Percentiles rank a stretch among this genome's conserved stretches.
Conservation (phyloP, 805 yeast species). For the Candida ficus region DNA sequence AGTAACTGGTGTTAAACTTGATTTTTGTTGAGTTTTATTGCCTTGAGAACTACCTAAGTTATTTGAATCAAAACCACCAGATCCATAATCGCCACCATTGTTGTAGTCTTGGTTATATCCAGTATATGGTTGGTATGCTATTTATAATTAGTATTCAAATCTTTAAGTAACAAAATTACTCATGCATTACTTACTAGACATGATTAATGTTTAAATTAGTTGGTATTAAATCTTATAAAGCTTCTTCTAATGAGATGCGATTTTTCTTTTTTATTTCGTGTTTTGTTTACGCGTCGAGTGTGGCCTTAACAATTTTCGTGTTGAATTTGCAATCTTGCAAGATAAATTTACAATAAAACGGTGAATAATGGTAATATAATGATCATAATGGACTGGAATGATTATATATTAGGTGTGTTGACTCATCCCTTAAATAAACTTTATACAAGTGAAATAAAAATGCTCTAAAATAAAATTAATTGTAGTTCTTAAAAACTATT, state of each 20-base stretch:
- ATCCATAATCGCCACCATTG: conserved; percentile 21
- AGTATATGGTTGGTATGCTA: conserved; percentile 33
- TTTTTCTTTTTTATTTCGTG: neutral
- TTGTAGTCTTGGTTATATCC: conserved; percentile 25
- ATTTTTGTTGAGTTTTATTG: conserved; percentile 27
- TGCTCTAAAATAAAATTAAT: too few species aligned
- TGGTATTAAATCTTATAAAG: neutral
- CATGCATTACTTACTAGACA: conserved; percentile 5
- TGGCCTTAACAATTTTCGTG: neutral
- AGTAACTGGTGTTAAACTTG: conserved; percentile 59
- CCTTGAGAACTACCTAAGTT: conserved; percentile 31
- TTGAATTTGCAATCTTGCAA: too few species aligned
- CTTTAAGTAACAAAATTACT: neutral
- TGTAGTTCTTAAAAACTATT: too few species aligned
- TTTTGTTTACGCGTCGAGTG: conserved; percentile 3
- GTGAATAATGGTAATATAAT: too few species aligned
- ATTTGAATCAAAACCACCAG: conserved; percentile 31
- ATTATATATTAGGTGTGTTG: too few species aligned
- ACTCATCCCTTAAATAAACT: too few species aligned
- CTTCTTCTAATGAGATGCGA: too few species aligned
- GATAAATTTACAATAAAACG: too few species aligned
- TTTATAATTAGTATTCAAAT: neutral
- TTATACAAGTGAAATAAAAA: too few species aligned
- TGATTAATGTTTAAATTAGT: neutral
- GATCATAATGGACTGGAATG: too few species aligned